Conservation (phyloP, 1,284 basidiomycete genomes). For the Malassezia pachydermatis region DNA sequence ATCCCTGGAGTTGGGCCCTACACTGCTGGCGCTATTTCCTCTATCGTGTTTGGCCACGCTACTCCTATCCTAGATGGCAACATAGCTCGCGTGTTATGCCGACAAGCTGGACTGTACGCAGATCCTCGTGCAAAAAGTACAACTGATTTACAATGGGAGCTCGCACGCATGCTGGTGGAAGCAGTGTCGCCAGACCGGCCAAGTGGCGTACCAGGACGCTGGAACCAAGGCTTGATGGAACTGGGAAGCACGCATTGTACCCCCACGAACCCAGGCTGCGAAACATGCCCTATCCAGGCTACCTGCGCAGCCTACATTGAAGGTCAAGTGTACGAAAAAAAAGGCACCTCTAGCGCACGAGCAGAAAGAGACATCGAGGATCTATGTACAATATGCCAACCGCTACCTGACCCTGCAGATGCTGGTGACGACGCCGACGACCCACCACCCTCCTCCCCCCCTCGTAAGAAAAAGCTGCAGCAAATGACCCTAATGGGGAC, state of each 20-base stretch:
- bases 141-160: slow-evolving; percentile 35
- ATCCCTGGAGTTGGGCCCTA: slow-evolving; percentile 86
- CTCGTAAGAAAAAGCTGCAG: slow-evolving; percentile 10
- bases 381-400: slow-evolving; percentile 33
- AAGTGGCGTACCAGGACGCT: slow-evolving; percentile 29
- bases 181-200: background rate
- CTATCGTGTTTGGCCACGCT: slow-evolving; percentile 39
- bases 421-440: background rate
- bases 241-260: slow-evolving; percentile 38
- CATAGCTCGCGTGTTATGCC: slow-evolving; percentile 33
- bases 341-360: background rate
- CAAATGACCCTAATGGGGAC: slow-evolving; percentile 21
- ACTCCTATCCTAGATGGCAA: slow-evolving; percentile 44
- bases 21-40: slow-evolving; percentile 54
- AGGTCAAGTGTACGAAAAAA: background rate
- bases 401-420: slow-evolving; percentile 19
- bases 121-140: slow-evolving; percentile 34
- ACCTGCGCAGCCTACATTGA: slow-evolving; percentile 26
- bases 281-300: slow-evolving; percentile 26
- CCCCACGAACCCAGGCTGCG: slow-evolving; percentile 28
- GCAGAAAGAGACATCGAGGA: slow-evolving; percentile 33
- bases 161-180: slow-evolving; percentile 30
- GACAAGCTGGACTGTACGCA: slow-evolving; percentile 36
- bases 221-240: slow-evolving; percentile 48
- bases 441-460: background rate